A percentile compares a stretch with the other conserved stretches of the same genome.
Evolutionary conservation across 2,329 filamentous ascomycete genomes (phyloP).

Genomic region (Neofusicoccum umdonicola): DNA sequence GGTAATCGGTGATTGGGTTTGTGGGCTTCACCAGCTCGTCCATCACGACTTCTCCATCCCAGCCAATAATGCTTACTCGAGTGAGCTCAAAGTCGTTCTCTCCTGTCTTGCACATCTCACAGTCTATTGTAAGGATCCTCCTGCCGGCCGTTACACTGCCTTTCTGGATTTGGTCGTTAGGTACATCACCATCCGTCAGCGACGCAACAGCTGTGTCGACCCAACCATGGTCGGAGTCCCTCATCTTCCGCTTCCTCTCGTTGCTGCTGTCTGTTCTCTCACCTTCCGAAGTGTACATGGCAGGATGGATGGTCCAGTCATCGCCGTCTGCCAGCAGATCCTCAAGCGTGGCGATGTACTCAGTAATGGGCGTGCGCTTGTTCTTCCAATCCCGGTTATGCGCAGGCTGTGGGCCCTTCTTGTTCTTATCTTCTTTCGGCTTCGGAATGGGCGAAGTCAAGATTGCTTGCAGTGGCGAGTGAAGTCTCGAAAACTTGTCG

Average conservation of each 20-base stretch:
- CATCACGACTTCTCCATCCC: constrained; percentile 77
- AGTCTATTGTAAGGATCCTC: constrained; percentile 79
- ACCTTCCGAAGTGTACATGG: constrained; percentile 59
- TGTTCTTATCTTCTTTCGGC: constrained; percentile 61
- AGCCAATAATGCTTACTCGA: constrained; percentile 80
- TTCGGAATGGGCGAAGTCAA: constrained; percentile 72
- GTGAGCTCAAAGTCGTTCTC: constrained; percentile 79
- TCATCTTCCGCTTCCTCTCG: constrained; percentile 51
- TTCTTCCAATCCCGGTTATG: constrained; percentile 67
- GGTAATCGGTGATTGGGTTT: constrained; percentile 85
- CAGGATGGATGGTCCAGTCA: constrained; percentile 81
- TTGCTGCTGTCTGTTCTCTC: constrained; percentile 55
- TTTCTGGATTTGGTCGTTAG: constrained; percentile 69
- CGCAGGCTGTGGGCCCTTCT: constrained; percentile 59
- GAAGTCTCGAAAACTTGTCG: constrained; percentile 73
- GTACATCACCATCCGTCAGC: constrained; percentile 65
- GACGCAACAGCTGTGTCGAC: constrained; percentile 70
- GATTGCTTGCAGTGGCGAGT: constrained; percentile 84
- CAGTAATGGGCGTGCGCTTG: constrained; percentile 75
- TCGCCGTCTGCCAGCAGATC: constrained; percentile 69
- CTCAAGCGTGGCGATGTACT: constrained; percentile 68
- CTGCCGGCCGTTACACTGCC: constrained; percentile 83
- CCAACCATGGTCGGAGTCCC: constrained; percentile 67
- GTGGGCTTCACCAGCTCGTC: constrained; percentile 91
- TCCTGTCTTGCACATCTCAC: constrained; percentile 94